Evolutionary conservation across 495 filamentous ascomycete genomes (phyloP).

Genomic region (Pyrenula aspistea): DNA sequence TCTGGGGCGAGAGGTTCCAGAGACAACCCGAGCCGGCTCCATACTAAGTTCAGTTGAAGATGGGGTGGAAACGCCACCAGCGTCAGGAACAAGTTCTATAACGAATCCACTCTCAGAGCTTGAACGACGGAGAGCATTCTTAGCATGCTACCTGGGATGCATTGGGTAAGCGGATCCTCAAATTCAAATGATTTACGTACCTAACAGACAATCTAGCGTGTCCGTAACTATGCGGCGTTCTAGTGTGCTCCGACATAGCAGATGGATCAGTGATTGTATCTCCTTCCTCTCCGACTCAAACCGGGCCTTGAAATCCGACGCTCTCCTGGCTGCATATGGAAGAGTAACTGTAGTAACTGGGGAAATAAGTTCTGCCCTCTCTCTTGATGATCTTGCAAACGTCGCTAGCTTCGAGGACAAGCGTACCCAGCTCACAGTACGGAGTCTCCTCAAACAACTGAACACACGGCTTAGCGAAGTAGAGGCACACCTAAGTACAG

Average conservation of each 20-base stretch:
- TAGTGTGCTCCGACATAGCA: not conserved
- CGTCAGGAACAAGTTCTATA: not conserved
- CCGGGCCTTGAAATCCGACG: not conserved
- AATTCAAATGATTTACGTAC: no score
- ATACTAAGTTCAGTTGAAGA: not conserved
- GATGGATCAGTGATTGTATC: not conserved
- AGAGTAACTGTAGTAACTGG: not conserved
- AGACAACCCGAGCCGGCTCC: not conserved
- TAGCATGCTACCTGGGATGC: not conserved
- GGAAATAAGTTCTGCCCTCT: not conserved
- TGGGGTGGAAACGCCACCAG: not conserved
- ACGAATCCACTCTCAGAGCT: not conserved
- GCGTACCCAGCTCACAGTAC: not conserved
- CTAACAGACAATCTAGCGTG: no score
- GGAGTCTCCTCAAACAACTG: not conserved
- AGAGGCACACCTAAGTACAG: no score
- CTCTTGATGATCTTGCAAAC: not conserved
- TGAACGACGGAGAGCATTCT: not conserved
- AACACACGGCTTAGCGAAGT: not conserved
- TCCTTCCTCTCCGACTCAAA: not conserved
- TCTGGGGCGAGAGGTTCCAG: constrained; percentile 11
- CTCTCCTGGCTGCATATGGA: not conserved
- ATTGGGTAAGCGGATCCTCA: not conserved
- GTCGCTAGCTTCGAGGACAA: not conserved
- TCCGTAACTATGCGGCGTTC: not conserved